These are phyloP conservation scores for Neoboletus magnificus DNA, from an alignment of 768 basidiomycete species.

Conservation along the genomic window DNA sequence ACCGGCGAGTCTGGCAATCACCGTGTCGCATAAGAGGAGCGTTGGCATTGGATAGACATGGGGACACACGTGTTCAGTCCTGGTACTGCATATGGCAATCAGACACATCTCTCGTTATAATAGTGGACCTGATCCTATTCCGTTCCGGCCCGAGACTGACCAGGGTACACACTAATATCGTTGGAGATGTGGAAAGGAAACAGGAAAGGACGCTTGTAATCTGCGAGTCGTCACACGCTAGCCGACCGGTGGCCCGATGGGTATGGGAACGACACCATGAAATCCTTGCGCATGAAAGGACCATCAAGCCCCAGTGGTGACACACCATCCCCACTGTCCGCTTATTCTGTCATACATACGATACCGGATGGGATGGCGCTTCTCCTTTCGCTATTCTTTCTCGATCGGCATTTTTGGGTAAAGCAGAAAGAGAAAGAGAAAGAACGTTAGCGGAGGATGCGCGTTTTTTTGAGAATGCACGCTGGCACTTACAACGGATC, in stretches of 20 bases:
- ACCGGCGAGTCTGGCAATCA: background rate
- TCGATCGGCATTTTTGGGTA: conserved; percentile 7
- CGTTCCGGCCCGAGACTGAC: background rate
- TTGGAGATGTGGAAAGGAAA: background rate
- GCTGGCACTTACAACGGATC: background rate
- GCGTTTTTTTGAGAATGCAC: background rate
- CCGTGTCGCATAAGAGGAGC: background rate
- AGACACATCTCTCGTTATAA: background rate
- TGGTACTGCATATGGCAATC: background rate
- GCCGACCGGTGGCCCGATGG: background rate
- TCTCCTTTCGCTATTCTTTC: conserved; percentile 2
- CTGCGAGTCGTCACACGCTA: background rate
- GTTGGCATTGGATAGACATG: background rate
- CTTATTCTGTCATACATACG: background rate
- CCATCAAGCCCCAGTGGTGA: background rate
- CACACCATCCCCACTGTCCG: background rate
- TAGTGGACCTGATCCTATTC: conserved; percentile 7
- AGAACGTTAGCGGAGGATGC: background rate
- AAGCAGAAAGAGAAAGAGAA: background rate
- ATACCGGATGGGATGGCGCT: background rate
- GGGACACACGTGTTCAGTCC: conserved; percentile 6
- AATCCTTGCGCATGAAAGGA: background rate
- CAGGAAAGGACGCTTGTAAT: background rate
- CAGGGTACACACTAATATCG: background rate
- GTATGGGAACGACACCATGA: background rate